Evolutionary conservation across 208 protist genomes (phyloP).

Genomic region (Crithidia sp.): DNA sequence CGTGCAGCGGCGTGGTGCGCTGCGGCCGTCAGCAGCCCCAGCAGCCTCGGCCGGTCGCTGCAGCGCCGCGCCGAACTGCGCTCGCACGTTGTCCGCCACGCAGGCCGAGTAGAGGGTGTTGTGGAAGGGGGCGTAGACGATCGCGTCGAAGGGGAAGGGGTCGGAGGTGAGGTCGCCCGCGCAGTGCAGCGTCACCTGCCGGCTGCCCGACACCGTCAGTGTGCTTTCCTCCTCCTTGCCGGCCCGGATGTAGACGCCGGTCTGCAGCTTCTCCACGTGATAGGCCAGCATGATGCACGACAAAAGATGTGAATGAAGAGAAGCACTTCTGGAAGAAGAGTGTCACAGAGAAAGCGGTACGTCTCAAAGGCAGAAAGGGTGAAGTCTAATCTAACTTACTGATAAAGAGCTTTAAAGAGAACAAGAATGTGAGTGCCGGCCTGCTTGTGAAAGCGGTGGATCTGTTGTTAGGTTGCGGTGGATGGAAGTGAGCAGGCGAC

Average conservation of each 20-base stretch:
- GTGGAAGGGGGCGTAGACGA: slow-evolving; percentile 13
- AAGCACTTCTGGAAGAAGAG: background rate
- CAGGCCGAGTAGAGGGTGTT: slow-evolving; percentile 8
- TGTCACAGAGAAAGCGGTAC: no score
- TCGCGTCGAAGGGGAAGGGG: slow-evolving; percentile 16
- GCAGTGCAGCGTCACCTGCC: slow-evolving; percentile 25
- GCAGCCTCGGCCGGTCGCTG: background rate
- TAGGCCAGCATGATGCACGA: slow-evolving; percentile 12
- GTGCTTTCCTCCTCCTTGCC: slow-evolving; percentile 1
- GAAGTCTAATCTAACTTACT: no score
- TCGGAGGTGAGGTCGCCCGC: slow-evolving; percentile 10
- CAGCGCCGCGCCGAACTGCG: slow-evolving; percentile 17
- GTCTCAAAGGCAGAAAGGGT: no score
- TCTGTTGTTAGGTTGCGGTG: no score
- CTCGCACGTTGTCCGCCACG: slow-evolving; percentile 3
- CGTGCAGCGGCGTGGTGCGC: slow-evolving; percentile 9
- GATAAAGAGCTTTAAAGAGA: no score
- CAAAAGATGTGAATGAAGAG: background rate
- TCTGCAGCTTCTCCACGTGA: slow-evolving; percentile 19
- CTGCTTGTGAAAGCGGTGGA: no score
- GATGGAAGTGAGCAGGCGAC: no score
- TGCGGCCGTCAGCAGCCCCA: background rate
- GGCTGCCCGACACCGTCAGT: slow-evolving; percentile 11
- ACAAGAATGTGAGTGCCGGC: no score
- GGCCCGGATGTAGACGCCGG: slow-evolving; percentile 17